Percentiles rank a stretch among this genome's conserved stretches.
phyloP scores from a whole-genome alignment of 2,329 filamentous ascomycete genomes.

The Aspergillus pseudoglaucus region DNA sequence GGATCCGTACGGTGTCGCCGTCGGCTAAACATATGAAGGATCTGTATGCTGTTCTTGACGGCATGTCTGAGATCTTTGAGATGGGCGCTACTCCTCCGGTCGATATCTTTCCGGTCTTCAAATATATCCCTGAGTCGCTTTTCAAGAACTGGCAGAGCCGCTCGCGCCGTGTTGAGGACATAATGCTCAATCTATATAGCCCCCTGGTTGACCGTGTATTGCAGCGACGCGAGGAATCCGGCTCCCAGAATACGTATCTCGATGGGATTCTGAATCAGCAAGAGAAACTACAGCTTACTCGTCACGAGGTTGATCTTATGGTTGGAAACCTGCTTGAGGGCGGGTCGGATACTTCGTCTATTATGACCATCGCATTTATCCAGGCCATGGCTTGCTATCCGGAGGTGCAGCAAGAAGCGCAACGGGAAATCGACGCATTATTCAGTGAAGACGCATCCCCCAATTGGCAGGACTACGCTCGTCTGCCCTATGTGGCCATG shows the following conservation, averaged over 20 bases:
- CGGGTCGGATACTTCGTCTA: conserved; percentile 36
- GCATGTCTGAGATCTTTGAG: conserved; percentile 40
- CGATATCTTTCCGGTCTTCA: conserved; percentile 42
- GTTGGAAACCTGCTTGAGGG: conserved; percentile 24
- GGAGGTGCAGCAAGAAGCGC: conserved; percentile 29
- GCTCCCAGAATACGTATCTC: conserved; percentile 28
- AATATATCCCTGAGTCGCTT: conserved; percentile 37
- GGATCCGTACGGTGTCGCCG: conserved; percentile 27
- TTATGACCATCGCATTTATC: conserved; percentile 27
- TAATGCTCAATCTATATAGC: conserved; percentile 39
- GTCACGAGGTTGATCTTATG: conserved; percentile 38
- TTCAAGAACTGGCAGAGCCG: conserved; percentile 37
- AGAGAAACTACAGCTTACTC: conserved; percentile 22
- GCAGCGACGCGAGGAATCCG: conserved; percentile 21
- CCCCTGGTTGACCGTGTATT: conserved; percentile 30
- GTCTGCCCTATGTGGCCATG: conserved; percentile 39
- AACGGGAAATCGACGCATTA: conserved; percentile 45
- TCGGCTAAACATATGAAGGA: conserved; percentile 31
- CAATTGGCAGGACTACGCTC: conserved; percentile 30
- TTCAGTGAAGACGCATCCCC: conserved; percentile 45
- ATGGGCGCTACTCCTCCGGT: conserved; percentile 45
- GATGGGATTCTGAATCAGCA: conserved; percentile 37
- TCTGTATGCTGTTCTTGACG: conserved; percentile 23
- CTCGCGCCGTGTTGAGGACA: conserved; percentile 29
- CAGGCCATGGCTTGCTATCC: conserved; percentile 11